These are phyloP conservation scores for Flaveria robusta DNA, from an alignment of 129 eudicot species.

Conservation along the genomic window DNA sequence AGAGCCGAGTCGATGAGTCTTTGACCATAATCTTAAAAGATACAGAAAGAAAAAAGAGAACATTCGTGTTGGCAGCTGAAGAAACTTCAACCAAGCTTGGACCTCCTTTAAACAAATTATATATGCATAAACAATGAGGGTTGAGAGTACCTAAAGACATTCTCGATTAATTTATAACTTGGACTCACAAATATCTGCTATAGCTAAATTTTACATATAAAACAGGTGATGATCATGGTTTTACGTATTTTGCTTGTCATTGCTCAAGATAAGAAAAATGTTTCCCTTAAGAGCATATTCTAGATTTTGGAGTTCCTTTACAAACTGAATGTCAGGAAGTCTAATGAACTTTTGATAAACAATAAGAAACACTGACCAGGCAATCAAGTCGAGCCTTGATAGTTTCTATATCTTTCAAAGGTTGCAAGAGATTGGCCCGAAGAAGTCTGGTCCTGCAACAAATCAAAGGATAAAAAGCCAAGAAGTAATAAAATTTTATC, in stretches of 20 bases:
- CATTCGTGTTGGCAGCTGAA: background rate
- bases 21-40: background rate
- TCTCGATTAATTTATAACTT: constrained; percentile 8
- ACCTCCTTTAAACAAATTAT: background rate
- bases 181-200: background rate
- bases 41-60: background rate
- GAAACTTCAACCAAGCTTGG: background rate
- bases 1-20: background rate
- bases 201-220: background rate
- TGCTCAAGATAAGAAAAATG: constrained; percentile 13
- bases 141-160: background rate
- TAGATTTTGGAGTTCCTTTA: constrained; percentile 18
- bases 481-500: background rate
- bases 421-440: constrained; percentile 98
- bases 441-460: constrained; percentile 90
- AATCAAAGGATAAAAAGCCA: background rate
- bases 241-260: background rate
- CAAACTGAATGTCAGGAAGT: background rate
- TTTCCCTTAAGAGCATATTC: background rate
- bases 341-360: constrained; percentile 9
- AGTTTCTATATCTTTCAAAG: constrained; percentile 83
- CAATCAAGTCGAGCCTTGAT: constrained; percentile 97
- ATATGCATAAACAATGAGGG: background rate
- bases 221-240: background rate
- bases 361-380: constrained; percentile 56